Conservation (phyloP, 2,329 filamentous ascomycete genomes). For the Fusarium sp. region DNA sequence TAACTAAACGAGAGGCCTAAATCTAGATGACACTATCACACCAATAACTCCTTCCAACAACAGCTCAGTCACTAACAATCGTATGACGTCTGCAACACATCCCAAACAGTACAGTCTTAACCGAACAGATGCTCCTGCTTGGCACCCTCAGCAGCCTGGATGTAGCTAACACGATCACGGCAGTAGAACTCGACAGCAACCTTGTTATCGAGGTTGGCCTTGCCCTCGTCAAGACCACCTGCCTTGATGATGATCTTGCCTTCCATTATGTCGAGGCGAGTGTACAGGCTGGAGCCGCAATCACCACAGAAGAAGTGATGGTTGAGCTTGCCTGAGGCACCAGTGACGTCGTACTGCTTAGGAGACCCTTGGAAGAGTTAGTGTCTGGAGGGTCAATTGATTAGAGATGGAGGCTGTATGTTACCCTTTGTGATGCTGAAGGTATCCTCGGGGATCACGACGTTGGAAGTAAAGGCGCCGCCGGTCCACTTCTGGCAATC, state of each 20-base stretch:
- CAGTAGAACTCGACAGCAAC: constrained; percentile 66
- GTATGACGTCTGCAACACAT: neutral
- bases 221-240: constrained; percentile 63
- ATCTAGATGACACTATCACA: neutral
- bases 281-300: constrained; percentile 66
- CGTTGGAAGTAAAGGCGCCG: constrained; percentile 67
- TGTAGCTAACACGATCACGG: constrained; percentile 62
- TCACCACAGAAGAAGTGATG: constrained; percentile 67
- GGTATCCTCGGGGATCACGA: constrained; percentile 60
- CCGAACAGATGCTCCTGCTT: constrained; percentile 59
- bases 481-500: constrained; percentile 70
- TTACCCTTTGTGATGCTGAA: constrained; percentile 65
- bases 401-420: neutral
- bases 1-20: neutral
- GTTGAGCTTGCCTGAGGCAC: constrained; percentile 66
- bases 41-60: neutral
- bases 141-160: constrained; percentile 58
- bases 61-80: neutral
- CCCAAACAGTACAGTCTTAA: constrained; percentile 4
- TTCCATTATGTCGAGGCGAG: constrained; percentile 66
- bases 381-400: neutral
- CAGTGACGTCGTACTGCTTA: constrained; percentile 61
- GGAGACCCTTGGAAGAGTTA: constrained; percentile 55
- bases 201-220: constrained; percentile 57
- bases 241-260: constrained; percentile 65